These are phyloP conservation scores for Tremella yokohamensis DNA, from an alignment of 768 basidiomycete species.

Conservation along the genomic window DNA sequence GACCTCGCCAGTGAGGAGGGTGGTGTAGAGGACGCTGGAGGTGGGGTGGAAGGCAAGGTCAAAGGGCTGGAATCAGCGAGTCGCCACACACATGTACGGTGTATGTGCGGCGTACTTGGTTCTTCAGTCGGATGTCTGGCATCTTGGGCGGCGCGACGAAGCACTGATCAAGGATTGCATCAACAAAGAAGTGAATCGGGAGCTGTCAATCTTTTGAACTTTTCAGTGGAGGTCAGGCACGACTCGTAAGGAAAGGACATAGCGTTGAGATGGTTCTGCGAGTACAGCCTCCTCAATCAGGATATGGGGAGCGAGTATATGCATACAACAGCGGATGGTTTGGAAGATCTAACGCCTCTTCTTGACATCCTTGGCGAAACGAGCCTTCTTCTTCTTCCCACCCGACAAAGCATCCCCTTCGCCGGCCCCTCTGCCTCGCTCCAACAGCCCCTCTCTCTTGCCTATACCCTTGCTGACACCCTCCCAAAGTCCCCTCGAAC, in stretches of 20 bases:
- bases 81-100: neutral
- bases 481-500: constrained; percentile 47
- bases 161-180: neutral
- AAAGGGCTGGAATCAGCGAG: constrained; percentile 68
- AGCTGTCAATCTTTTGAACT: constrained; percentile 5
- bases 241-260: neutral
- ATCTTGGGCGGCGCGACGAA: constrained; percentile 20
- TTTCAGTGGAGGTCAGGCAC: constrained; percentile 4
- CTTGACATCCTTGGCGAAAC: constrained; percentile 36
- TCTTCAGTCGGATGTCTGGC: constrained; percentile 48
- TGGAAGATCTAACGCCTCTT: constrained; percentile 2
- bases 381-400: constrained; percentile 30
- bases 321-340: neutral
- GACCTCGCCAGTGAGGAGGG: constrained; percentile 73
- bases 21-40: constrained; percentile 63
- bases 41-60: constrained; percentile 84
- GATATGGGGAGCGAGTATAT: neutral
- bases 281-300: neutral
- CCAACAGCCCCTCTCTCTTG: constrained; percentile 15
- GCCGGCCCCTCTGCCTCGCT: constrained; percentile 23
- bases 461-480: constrained; percentile 28
- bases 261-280: neutral
- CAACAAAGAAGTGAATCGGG: no score
- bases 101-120: constrained; percentile 47
- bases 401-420: constrained; percentile 5